Evolutionary conservation across 805 yeast genomes (phyloP), one percentile per base, ranked within the genome.

Genomic region (Starmerella etchellsii): DNA sequence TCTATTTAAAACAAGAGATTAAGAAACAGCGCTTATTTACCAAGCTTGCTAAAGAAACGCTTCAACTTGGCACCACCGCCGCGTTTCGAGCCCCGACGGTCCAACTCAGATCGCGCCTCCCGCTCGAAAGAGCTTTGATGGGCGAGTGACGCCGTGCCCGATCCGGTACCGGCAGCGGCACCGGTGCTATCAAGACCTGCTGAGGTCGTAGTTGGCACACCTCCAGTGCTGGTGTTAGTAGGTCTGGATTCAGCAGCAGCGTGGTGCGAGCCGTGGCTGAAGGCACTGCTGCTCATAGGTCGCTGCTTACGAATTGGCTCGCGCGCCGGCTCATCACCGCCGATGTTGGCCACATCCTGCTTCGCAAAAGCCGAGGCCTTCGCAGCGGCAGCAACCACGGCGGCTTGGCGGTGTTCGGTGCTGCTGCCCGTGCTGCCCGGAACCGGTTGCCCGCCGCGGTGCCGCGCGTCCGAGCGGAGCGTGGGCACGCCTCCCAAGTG

Each of bases 281-380:
- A n/a, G n/a, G n/a, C n/a, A n/a, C n/a, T n/a, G n/a, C n/a, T n/a
- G n/a, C 29, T 26, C 29, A 13, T 26, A 13, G 14, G n/a, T 26
- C n/a, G 29, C 29, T 26, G n/a, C 29, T 26, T 26, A 13, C 29
- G 29, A 26, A 26, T 13, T 26, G 13, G n/a, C n/a, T 26, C 14
- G n/a, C 13, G 13, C n/a, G 29, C 29, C 14, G 13, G 29, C 29
- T 26, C 29, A 26, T 13, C n/a, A n/a, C n/a, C n/a, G n/a, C n/a
- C n/a, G n/a, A n/a, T n/a, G n/a, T 47, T 43, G 4, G 50, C 51
- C 14, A 47, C 48, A 23, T 47, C 51, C 36, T 43, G 48, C 43
- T 42, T 44, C 5, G 51, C 51, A 22, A 35, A 45, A 2, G 46
- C 47, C 13, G 51, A 44, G 2, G 51, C 51, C 36, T 36, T 39